Evolutionary conservation across 2,329 filamentous ascomycete species (phyloP), one percentile per base, ranked within the genome.

Genomic region (Scytalidium lignicola): DNA sequence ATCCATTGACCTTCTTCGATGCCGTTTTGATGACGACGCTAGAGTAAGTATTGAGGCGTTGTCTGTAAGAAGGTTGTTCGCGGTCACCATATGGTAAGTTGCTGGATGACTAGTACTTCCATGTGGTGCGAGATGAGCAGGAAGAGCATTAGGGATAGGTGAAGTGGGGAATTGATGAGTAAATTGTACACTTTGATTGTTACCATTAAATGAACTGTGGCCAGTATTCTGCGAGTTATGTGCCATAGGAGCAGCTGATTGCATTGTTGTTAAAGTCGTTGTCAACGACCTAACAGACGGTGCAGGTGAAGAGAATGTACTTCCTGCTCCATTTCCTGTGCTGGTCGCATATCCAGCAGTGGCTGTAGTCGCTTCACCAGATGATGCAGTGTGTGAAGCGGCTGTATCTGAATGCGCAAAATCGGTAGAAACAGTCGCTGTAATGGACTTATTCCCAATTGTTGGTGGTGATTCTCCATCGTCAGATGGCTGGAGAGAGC

Each of bases 11-110:
- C 88, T 80, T 44, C 88, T 80, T 29, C 89, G 83, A 22, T 84
- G 79, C 32, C 85, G 81, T 69, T 92, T 90, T 55, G 85, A 89
- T 0, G 87, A 91, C 3, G 88, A 92, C 2, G 89, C 89, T 13
- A 95, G 75, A 0, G 89, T 95, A 52, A 95, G 70, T 57, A 95
- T 91, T 21, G 88, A 92, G 19, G 89, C 89, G 63, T 95, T 89
- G 65, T 95, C 89, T 1, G 86, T 90, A 28, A 92, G 73, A 5
- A 92, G 76, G 59, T 88, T 89, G 67, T 91, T 90, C 46, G 88
- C 88, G 0, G 86, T 92, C 1, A 87, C 87, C n/a, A 79, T 80
- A 45, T 76, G 79, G 66, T 92, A 92, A 0, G 86, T 91, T 4
- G 82, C 79, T 2, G 86, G 86, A 58, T 83, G 78, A 46, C 71